Base-by-base conservation (phyloP, 2,329 filamentous ascomycete genomes). In the Ophiosphaerella herpotricha region DNA sequence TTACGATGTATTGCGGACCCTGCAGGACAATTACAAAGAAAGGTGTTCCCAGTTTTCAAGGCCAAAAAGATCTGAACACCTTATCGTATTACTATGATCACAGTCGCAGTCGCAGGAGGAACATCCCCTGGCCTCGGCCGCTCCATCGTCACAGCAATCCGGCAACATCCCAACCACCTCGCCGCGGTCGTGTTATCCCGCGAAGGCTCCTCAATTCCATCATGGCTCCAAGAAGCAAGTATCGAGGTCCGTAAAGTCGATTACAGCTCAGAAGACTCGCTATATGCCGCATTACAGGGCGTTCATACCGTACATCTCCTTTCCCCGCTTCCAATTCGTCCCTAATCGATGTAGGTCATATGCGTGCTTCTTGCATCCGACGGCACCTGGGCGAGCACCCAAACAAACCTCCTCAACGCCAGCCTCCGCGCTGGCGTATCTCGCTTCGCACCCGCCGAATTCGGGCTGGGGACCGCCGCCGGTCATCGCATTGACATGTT, bases 401-500 rank as follows among this genome's bases (percentile, higher is more conserved):
- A 84, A 52, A 75, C 79, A 8, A 71, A 71, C 1, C 71, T 83
- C 2, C 74, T 75, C 29, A 75, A 74, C 31, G 81, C 80, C 2
- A 75, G 78, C 1, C 79, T 81, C 54, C 70, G 71, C 39, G 78
- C 76, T 3, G 78, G 80, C 0, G 76, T 83, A 8, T 73, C 76
- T 52, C 76, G 82, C 37, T 84, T 82, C 54, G 74, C 83, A 26
- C 80, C 80, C 2, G 79, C 77, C 57, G 75, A 73, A 46, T 83
- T 79, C 46, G 75, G 73, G n/a, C 36, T 58, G 4, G 56, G 61
- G 5, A 45, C 55, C 5, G n/a, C 50, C 2, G 48, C 56, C 8
- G 57, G 63, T 1, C 24, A 42, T 1, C 50, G 49, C 16, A 54
- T 72, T 11, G 61, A 61, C 7, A 41, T 68, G 8, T 40, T 70